Percentiles rank a stretch among this genome's conserved stretches.
These are phyloP conservation scores for Aspergillus novoparasiticus DNA, from an alignment of 2,329 filamentous ascomycete genomes.

Conservation along the genomic window DNA sequence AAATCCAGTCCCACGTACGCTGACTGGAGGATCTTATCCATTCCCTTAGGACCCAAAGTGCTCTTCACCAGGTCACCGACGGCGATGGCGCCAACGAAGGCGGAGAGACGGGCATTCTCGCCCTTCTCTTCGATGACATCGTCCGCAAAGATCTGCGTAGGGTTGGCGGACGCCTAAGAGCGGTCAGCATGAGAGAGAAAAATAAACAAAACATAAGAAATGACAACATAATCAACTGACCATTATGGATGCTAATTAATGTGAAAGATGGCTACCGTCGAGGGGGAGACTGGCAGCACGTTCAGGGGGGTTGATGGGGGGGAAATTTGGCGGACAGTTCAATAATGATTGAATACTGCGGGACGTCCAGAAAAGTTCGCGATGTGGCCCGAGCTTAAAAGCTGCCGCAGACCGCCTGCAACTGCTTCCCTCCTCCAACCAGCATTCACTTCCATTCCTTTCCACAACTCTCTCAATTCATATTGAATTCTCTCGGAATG, in stretches of 20 bases:
- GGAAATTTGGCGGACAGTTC: constrained; percentile 12
- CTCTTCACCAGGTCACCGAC: constrained; percentile 98
- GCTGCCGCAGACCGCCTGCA: constrained; percentile 22
- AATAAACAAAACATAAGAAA: neutral
- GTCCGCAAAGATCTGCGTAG: constrained; percentile 97
- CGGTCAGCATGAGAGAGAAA: constrained; percentile 13
- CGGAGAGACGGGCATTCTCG: constrained; percentile 97
- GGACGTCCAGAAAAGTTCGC: constrained; percentile 34
- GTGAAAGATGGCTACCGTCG: constrained; percentile 22
- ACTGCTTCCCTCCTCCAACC: neutral
- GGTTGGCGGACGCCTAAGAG: constrained; percentile 59
- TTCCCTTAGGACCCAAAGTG: constrained; percentile 94
- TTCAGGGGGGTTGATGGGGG: constrained; percentile 17
- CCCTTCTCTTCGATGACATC: constrained; percentile 97
- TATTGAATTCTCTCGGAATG: constrained; percentile 25
- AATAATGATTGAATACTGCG: constrained; percentile 18
- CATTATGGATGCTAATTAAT: constrained; percentile 30
- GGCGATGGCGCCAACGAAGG: constrained; percentile 96
- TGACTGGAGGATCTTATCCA: constrained; percentile 98
- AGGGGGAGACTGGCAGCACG: constrained; percentile 20
- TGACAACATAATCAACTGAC: constrained; percentile 19
- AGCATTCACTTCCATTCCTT: constrained; percentile 8
- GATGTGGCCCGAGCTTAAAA: constrained; percentile 30
- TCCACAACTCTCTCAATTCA: neutral
- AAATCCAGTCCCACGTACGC: constrained; percentile 63